Conservation (phyloP, 2,329 filamentous ascomycete species). For the Fusarium sp. region DNA sequence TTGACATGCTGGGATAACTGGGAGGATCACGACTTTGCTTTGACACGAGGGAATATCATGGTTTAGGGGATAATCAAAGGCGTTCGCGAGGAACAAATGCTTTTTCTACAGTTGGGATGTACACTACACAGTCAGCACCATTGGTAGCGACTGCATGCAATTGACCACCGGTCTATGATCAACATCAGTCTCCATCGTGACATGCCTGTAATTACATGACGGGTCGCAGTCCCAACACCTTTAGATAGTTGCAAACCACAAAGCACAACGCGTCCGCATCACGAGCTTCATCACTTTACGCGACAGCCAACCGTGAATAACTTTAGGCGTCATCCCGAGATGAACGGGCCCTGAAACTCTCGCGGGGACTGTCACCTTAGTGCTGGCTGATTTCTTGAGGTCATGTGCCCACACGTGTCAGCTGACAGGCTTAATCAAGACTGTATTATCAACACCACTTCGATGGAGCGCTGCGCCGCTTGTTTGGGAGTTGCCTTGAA, state of each 20-base stretch:
- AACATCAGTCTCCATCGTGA: constrained; percentile 18
- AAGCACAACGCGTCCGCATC: not conserved
- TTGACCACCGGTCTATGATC: constrained; percentile 39
- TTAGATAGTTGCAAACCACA: not conserved
- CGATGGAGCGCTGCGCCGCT: not conserved
- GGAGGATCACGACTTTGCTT: constrained; percentile 58
- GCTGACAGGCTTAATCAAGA: not conserved
- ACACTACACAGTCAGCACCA: constrained; percentile 53
- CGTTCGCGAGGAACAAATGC: constrained; percentile 58
- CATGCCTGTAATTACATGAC: not conserved
- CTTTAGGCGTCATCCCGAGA: not conserved
- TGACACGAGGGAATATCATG: constrained; percentile 52
- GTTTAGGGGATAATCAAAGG: constrained; percentile 59
- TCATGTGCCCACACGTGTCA: not conserved
- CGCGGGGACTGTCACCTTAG: not conserved
- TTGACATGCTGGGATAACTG: constrained; percentile 36
- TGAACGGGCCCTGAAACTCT: not conserved
- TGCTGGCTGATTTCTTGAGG: not conserved
- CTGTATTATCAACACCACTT: not conserved
- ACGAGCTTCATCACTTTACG: not conserved
- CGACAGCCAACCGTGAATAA: not conserved
- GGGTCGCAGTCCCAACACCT: not conserved
- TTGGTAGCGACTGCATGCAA: constrained; percentile 41
- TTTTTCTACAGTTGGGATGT: constrained; percentile 57
- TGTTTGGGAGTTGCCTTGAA: not conserved